These are phyloP conservation scores for Seiridium unicorne DNA, from an alignment of 2,329 filamentous ascomycete genomes.

Conservation along the genomic window DNA sequence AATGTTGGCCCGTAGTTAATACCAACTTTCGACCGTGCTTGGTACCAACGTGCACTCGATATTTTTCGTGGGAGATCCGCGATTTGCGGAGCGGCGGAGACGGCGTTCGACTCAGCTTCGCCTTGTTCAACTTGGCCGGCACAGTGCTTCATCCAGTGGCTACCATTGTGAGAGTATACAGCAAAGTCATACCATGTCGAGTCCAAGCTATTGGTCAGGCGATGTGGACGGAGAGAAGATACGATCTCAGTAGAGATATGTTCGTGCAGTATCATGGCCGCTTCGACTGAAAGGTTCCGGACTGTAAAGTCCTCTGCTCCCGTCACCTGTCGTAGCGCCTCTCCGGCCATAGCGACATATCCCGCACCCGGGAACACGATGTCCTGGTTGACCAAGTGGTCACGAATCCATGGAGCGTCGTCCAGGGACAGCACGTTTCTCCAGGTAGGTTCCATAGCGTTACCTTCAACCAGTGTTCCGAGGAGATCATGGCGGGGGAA, in stretches of 20 bases:
- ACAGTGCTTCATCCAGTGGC: conserved; percentile 26
- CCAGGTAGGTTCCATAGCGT: conserved; percentile 2
- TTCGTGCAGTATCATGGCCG: conserved; percentile 19
- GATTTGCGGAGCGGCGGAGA: not conserved
- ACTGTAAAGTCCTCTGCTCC: conserved; percentile 11
- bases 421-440: conserved; percentile 1
- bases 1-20: conserved; percentile 3
- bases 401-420: conserved; percentile 9
- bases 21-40: not conserved
- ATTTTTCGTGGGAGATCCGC: not conserved
- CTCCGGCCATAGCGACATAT: conserved; percentile 13
- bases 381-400: conserved; percentile 14
- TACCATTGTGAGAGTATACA: conserved; percentile 22
- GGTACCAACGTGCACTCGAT: not conserved
- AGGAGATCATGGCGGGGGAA: conserved; percentile 6
- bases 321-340: conserved; percentile 6
- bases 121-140: not conserved
- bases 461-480: conserved; percentile 5
- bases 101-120: not conserved
- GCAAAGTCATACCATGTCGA: conserved; percentile 25
- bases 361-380: conserved; percentile 17
- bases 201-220: conserved; percentile 19
- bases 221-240: conserved; percentile 17
- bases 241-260: conserved; percentile 20
- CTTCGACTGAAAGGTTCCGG: not conserved